Percentiles rank a stretch among this genome's conserved stretches.
These are phyloP conservation scores for Arctium minus DNA, from an alignment of 129 eudicot genomes.

Conservation along the genomic window DNA sequence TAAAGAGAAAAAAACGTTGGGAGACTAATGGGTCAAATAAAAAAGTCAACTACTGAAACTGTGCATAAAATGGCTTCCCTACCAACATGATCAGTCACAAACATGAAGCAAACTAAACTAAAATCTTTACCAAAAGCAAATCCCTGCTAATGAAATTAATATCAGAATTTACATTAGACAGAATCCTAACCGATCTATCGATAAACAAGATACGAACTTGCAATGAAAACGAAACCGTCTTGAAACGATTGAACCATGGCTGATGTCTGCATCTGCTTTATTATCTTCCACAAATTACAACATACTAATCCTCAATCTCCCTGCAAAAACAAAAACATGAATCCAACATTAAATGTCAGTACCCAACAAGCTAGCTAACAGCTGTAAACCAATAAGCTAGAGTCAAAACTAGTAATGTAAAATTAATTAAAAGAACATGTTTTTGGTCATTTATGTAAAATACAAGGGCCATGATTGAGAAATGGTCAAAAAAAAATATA, in stretches of 20 bases:
- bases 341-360: too few relatives aligned
- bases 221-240: too few relatives aligned
- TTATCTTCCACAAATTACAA: conserved; percentile 7
- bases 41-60: conserved; percentile 13
- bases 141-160: conserved; percentile 13
- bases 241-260: background rate
- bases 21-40: background rate
- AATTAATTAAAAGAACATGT: too few relatives aligned
- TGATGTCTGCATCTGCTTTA: background rate
- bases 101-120: background rate
- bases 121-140: conserved; percentile 17
- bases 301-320: conserved; percentile 20
- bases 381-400: too few relatives aligned
- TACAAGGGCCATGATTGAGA: background rate
- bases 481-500: background rate
- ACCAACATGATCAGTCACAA: conserved; percentile 1
- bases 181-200: background rate
- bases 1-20: too few relatives aligned
- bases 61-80: conserved; percentile 17
- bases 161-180: conserved; percentile 24
- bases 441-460: background rate
- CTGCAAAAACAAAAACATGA: conserved; percentile 1
- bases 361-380: too few relatives aligned
- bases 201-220: background rate
- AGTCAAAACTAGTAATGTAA: too few relatives aligned